Base-by-base conservation (phyloP, 139 green algal species). In the Axilococcus clingmanii region DNA sequence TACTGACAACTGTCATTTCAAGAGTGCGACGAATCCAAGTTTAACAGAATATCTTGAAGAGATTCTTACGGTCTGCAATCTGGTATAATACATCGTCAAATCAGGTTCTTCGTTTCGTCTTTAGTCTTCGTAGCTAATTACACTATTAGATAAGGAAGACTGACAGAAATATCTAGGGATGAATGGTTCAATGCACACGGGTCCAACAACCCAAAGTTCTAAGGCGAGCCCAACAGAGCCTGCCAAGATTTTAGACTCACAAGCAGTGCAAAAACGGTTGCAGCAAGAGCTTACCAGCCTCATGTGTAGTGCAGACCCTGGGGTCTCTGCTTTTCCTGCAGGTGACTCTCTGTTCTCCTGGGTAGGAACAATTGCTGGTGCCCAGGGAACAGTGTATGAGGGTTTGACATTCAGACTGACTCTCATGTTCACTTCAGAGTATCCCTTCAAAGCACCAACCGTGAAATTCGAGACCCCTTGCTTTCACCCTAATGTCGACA, bases 401-500 rank as follows among this genome's bases (percentile, higher is more conserved):
- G 74, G 66, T 34, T 63, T 85, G 25, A 82, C 45, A 23, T 91
- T 73, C 67, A 80, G 80, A 40, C 57, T 91, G 17, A 69, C 47
- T 17, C 62, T 91, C 4, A 69, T 63, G 25, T 91, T 91, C 40
- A 62, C 69, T 8, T 46, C 51, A 31, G 82, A 91, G 24, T 91
- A 91, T 59, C 82, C 82, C 9, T 91, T 86, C 66, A 83, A 87
- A 68, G 46, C 80, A 30, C 82, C 82, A 0, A 54, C 49, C 3
- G 82, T 91, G 28, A 74, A 66, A 22, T 91, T 91, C 55, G 76
- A 81, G 38, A 84, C 80, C 2, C 52, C 63, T 11, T 91, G 82
- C 63, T 91, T 86, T 56, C 82, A 91, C 48, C 82, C 82, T 37
- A 91, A 91, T 48, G 82, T 91, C 19, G 80, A 89, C 54, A 68